Base-by-base conservation (phyloP, 495 filamentous ascomycete genomes). In the Podospora conica region DNA sequence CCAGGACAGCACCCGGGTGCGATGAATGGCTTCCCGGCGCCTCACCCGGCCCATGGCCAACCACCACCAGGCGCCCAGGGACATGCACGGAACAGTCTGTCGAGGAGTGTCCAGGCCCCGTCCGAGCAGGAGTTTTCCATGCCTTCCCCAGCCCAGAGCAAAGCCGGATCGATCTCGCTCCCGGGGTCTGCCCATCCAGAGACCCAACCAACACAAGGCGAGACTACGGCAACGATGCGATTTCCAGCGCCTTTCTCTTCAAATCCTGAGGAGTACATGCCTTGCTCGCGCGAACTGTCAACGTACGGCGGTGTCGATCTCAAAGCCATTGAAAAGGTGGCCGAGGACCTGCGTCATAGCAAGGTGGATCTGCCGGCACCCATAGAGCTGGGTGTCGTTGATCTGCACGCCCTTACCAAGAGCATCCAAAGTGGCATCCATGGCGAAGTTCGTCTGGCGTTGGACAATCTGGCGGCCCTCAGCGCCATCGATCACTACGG, bases 381-480 rank as follows among this genome's bases (percentile, higher is more conserved):
- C n/a, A 77, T 81, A 4, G 94, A 98, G 69, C 80, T 97, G 28
- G 95, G 95, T 11, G 80, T 90, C 18, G 88, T 98, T 63, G 93
- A 98, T 71, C 88, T 97, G 27, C 90, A 92, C 68, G 92, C 94
- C n/a, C 82, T 98, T 53, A 96, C 87, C 1, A 91, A 91, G 83
- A 91, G 91, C 71, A 81, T 98, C n/a, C 91, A 96, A 67, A 96
- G 90, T 65, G 95, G 94, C 3, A 91, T 98, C 60, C 85, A 91
- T 70, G 87, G 87, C 12, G 95, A 98, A 74, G 86, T 97, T 25
- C 88, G 93, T 10, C 78, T 96, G 69, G 94, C 95, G 12, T 78
- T 98, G 59, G 95, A 97, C 76, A 90, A 88, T 1, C 82, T 98
- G 9, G 87, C 86, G 40, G 78, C 84, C 9, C 71, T 78, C 33